Conservation (phyloP, 2,329 filamentous ascomycete species). For the Alternaria triticina region DNA sequence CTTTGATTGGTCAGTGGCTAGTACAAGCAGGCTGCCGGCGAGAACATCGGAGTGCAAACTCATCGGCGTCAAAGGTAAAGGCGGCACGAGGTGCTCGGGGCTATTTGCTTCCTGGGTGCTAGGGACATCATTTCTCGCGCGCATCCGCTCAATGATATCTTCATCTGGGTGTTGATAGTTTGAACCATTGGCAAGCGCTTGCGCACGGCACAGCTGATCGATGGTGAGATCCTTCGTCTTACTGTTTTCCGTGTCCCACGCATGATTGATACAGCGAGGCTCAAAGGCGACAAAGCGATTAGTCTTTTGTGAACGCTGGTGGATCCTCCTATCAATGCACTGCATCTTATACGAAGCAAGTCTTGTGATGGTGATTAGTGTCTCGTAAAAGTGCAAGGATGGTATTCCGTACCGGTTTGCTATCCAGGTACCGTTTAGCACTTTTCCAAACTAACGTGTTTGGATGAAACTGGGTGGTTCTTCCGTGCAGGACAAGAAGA, state of each 20-base stretch:
- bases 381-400: background rate
- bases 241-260: background rate
- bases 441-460: background rate
- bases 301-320: background rate
- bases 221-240: background rate
- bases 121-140: background rate
- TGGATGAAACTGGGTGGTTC: background rate
- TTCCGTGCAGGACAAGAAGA: background rate
- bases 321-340: background rate
- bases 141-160: background rate
- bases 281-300: background rate
- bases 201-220: background rate
- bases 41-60: background rate
- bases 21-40: background rate
- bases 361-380: background rate
- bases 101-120: background rate
- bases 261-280: background rate
- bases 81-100: background rate
- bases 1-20: background rate
- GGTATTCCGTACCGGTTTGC: background rate
- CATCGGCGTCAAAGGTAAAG: background rate
- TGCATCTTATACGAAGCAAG: background rate
- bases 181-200: slow-evolving; percentile 1
- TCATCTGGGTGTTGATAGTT: slow-evolving; percentile 6
- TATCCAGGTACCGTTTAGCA: background rate